Percentiles rank a stretch among this genome's conserved stretches.
phyloP scores from a whole-genome alignment of 2,329 filamentous ascomycete species.

The Aspergillus sp. region DNA sequence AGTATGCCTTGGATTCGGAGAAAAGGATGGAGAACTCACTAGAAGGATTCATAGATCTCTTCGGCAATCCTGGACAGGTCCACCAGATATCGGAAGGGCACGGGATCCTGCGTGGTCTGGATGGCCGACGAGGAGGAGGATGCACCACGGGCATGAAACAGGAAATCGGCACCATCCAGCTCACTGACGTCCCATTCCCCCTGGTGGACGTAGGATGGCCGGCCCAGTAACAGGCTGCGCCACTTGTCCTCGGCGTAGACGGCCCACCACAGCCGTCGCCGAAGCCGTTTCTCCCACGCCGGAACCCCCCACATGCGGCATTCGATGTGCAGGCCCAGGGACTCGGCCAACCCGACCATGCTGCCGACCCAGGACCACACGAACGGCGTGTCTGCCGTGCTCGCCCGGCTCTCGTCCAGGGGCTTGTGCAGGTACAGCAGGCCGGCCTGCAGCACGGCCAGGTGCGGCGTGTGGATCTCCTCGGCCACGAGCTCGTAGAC shows the following conservation, averaged over 20 bases:
- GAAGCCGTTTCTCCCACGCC: constrained; percentile 37
- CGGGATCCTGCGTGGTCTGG: constrained; percentile 19
- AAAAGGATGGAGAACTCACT: constrained; percentile 22
- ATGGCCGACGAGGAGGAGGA: constrained; percentile 16
- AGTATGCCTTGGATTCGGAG: background rate
- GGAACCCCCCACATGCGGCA: constrained; percentile 39
- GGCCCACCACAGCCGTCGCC: constrained; percentile 41
- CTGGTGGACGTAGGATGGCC: constrained; percentile 34
- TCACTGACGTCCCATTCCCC: constrained; percentile 37
- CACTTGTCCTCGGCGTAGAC: constrained; percentile 42
- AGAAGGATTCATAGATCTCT: constrained; percentile 31
- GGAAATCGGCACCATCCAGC: constrained; percentile 29
- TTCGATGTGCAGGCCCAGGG: constrained; percentile 38
- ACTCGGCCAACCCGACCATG: constrained; percentile 33
- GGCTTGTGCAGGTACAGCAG: constrained; percentile 33
- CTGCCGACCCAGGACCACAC: constrained; percentile 39
- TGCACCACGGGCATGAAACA: constrained; percentile 6
- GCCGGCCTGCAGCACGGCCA: constrained; percentile 32
- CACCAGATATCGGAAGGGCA: constrained; percentile 28
- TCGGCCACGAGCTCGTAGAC: constrained; percentile 30
- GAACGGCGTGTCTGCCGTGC: constrained; percentile 33
- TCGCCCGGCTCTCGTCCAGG: constrained; percentile 19
- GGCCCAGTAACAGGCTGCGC: constrained; percentile 34
- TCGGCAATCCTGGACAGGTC: constrained; percentile 30
- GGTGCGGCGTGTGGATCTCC: constrained; percentile 32